Conservation (phyloP, 164 flowering plant species). For the Cinnamomum micranthum region DNA sequence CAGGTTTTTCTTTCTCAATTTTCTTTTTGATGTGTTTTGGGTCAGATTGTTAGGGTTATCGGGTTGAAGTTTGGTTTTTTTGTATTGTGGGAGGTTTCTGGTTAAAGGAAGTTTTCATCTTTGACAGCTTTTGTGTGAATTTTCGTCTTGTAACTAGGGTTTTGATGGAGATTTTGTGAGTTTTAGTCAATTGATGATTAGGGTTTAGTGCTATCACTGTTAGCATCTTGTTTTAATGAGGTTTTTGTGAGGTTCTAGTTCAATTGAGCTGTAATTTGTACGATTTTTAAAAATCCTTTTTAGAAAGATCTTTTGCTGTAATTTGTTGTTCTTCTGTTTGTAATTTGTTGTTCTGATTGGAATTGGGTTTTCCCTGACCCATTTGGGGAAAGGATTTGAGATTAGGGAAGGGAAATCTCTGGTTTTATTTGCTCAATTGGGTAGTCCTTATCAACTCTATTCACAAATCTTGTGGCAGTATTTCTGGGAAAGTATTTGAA, state of each 20-base stretch:
- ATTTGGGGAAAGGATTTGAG: background rate
- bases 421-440: background rate
- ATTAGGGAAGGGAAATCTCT: background rate
- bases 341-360: background rate
- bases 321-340: background rate
- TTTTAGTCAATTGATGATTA: background rate
- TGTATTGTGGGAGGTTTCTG: too few relatives aligned
- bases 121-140: too few relatives aligned
- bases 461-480: background rate
- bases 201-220: background rate
- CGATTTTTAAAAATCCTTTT: background rate
- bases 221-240: background rate
- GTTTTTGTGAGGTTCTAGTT: background rate
- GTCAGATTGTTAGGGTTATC: background rate
- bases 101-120: too few relatives aligned
- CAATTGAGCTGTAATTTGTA: background rate
- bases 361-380: background rate
- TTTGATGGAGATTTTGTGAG: background rate
- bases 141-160: background rate
- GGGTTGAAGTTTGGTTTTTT: too few relatives aligned
- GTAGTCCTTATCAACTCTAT: background rate
- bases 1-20: background rate
- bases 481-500: too few relatives aligned
- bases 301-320: too few relatives aligned
- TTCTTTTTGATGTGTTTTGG: background rate